Base-by-base conservation (phyloP, 2,329 filamentous ascomycete genomes). In the Pseudocercospora vitis region DNA sequence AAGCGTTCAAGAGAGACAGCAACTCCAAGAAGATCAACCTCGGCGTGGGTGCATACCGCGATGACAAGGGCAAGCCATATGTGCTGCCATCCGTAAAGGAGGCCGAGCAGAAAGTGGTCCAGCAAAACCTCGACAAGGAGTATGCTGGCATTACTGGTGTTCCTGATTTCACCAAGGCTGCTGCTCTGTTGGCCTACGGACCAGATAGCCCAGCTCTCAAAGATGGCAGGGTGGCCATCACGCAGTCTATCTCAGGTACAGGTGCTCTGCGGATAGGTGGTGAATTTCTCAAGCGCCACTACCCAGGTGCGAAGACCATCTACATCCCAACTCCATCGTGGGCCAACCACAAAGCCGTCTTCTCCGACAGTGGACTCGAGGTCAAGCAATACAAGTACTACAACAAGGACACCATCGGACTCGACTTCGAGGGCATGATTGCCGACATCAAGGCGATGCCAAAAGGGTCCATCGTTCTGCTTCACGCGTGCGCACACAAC, bases 331-430 rank as follows among this genome's bases (percentile, higher is more conserved):
- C 81, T 53, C 94, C 94, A 48, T 95, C 90, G 67, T 99, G 94
- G 94, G 94, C 92, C 68, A 97, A 99, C 83, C 94, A 99, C 81
- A 89, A 84, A 72, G 91, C 92, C 61, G 89, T 99, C 74, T 97
- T 99, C 85, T 86, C 83, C 76, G 91, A 97, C 76, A 88, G 89
- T 26, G 90, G 91, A 53, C 83, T 99, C 62, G 82, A 89, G 76
- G 91, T 97, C 59, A 85, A 91, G 78, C 90, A 91, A 78, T 99
- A 99, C 83, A 83, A 89, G 68, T 99, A 99, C 85, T 99, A 97
- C 81, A 89, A 97, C 85, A 95, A 95, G 82, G 86, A 96, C 72
- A 97, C 92, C 70, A 97, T 96, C 71, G 91, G 91, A 52, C 87
- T 99, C 62, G 94, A 99, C 81, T 97, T 96, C 70, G 89, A 95